Conservation (phyloP, 371 early-diverging fungal species). For the Mucor sp. region DNA sequence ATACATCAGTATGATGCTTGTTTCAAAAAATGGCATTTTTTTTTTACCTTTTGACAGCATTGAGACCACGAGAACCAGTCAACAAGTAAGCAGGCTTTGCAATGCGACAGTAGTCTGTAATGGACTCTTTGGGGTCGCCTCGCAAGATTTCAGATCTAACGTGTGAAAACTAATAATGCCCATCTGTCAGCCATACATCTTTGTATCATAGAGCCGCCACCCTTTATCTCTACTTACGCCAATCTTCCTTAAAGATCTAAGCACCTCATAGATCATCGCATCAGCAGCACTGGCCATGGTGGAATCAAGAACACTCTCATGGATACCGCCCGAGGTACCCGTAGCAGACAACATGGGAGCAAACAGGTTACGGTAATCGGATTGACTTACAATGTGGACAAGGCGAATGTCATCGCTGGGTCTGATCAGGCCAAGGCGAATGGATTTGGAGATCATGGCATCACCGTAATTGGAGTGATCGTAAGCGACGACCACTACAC, state of each 20-base stretch:
- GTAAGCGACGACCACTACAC: slow-evolving; percentile 31
- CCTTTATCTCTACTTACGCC: slow-evolving; percentile 20
- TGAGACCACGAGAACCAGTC: slow-evolving; percentile 33
- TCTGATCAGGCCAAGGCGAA: slow-evolving; percentile 18
- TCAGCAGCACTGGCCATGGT: slow-evolving; percentile 11
- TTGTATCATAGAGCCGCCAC: not conserved
- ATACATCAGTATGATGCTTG: not conserved
- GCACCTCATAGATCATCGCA: slow-evolving; percentile 23
- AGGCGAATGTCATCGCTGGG: slow-evolving; percentile 32
- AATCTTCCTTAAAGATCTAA: slow-evolving; percentile 16
- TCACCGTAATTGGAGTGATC: slow-evolving; percentile 39
- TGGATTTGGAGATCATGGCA: slow-evolving; percentile 35
- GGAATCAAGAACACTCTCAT: not conserved
- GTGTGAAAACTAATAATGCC: slow-evolving; percentile 27
- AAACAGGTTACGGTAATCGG: slow-evolving; percentile 20
- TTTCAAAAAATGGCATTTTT: not conserved
- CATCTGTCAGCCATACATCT: not conserved
- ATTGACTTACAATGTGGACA: slow-evolving; percentile 28
- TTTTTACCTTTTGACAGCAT: slow-evolving; percentile 33
- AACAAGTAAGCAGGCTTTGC: slow-evolving; percentile 32
- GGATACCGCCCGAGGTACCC: not conserved
- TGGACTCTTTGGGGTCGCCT: slow-evolving; percentile 39
- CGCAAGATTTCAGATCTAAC: slow-evolving; percentile 32
- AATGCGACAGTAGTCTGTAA: slow-evolving; percentile 35
- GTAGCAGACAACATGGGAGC: slow-evolving; percentile 8